Evolutionary conservation across 2,329 filamentous ascomycete genomes (phyloP), one percentile per base, ranked within the genome.

Genomic region (Ambrosiella beaveri): DNA sequence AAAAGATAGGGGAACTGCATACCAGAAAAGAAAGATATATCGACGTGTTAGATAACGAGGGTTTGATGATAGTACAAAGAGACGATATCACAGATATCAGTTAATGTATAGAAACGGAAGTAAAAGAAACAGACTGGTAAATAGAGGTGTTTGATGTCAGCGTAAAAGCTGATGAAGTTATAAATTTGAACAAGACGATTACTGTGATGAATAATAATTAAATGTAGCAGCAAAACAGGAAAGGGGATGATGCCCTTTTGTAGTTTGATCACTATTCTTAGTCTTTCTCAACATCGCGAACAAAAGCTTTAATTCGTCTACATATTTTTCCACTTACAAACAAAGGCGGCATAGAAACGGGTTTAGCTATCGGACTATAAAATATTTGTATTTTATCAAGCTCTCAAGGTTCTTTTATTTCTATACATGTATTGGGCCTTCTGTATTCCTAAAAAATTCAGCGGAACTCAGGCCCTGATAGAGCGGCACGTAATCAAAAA

Each of bases 31-130:
- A 15, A 17, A 47, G 44, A 47, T 47, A 47, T 47, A 17, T 17
- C 44, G 44, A 15, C 8, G 19, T 47, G 44, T 47, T 12, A 15
- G 44, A 47, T 12, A 15, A 17, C 44, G n/a, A 47, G 44, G 11
- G 15, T n/a, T 47, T 47, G 44, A 47, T 47, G 44, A 47, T 47
- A 17, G 11, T 47, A 47, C 44, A 47, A 15, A n/a, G 2, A 47
- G 7, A 13, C 5, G 36, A 53, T 53, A 53, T 53, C 51, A 53
- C 51, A 53, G 51, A 53, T 53, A 53, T 38, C 51, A 36, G 38
- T n/a, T 13, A n/a, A 37, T 37, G 37, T 37, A 11, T 12, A 38
- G 11, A 38, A 37, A 11, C 2, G 15, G 27, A 38, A n/a, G 17
- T 11, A 36, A 39, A 37, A n/a, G 15, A 15, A 53, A 53, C 13